Evolutionary conservation across 2,329 filamentous ascomycete genomes (phyloP).

Genomic region (Cytospora chrysosperma): DNA sequence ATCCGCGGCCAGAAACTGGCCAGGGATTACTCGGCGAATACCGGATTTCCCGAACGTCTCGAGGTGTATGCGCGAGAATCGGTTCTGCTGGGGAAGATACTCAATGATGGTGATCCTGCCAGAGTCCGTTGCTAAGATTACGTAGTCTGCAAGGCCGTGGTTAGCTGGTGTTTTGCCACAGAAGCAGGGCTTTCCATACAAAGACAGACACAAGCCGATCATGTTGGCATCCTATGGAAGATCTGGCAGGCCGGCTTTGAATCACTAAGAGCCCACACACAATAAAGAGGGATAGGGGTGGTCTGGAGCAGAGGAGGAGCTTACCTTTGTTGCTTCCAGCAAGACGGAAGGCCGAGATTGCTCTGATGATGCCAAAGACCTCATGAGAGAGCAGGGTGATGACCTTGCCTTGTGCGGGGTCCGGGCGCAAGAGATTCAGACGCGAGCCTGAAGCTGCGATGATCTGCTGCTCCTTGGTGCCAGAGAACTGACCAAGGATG

Average conservation of each 20-base stretch:
- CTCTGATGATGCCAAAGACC: slow-evolving; percentile 92
- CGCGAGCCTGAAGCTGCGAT: slow-evolving; percentile 89
- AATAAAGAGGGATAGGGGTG: slow-evolving; percentile 31
- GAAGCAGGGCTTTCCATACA: slow-evolving; percentile 18
- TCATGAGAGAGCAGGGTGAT: slow-evolving; percentile 85
- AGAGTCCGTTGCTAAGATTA: slow-evolving; percentile 93
- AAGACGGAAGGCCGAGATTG: slow-evolving; percentile 83
- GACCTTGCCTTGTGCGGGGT: slow-evolving; percentile 82
- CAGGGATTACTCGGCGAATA: slow-evolving; percentile 86
- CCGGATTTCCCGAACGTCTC: slow-evolving; percentile 99
- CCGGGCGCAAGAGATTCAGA: slow-evolving; percentile 82
- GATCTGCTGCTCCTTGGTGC: slow-evolving; percentile 97
- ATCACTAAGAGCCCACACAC: slow-evolving; percentile 66
- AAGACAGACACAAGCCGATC: slow-evolving; percentile 25
- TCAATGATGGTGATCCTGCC: slow-evolving; percentile 93
- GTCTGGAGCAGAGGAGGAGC: slow-evolving; percentile 40
- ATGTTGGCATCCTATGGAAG: slow-evolving; percentile 25
- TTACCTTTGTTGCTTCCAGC: slow-evolving; percentile 95
- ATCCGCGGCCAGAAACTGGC: slow-evolving; percentile 93
- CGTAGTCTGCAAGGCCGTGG: slow-evolving; percentile 68
- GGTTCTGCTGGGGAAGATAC: slow-evolving; percentile 82
- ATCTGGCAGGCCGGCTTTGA: slow-evolving; percentile 60
- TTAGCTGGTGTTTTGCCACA: slow-evolving; percentile 12
- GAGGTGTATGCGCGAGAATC: slow-evolving; percentile 84
- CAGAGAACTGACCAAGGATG: slow-evolving; percentile 90